phyloP scores from a whole-genome alignment of 495 filamentous ascomycete genomes.

The Recurvomyces mirabilis region DNA sequence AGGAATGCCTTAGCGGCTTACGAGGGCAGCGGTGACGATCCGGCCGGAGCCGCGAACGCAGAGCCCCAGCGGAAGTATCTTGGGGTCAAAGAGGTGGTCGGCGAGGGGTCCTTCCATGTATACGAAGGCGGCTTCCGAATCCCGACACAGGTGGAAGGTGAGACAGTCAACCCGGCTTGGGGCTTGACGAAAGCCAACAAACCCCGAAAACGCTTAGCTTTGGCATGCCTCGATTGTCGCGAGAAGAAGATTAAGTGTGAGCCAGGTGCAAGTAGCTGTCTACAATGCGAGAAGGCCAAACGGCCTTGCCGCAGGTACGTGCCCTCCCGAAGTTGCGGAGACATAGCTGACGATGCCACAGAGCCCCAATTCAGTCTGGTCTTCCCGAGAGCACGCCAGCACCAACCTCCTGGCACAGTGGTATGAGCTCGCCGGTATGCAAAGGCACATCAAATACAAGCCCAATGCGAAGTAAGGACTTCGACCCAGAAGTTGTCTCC shows the following conservation, averaged over 20 bases:
- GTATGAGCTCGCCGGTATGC: neutral
- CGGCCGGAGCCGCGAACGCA: neutral
- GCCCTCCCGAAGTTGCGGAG: neutral
- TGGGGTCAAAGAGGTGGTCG: constrained; percentile 44
- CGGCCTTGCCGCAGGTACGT: constrained; percentile 78
- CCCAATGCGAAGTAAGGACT: neutral
- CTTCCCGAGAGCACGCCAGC: constrained; percentile 22
- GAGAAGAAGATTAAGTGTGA: constrained; percentile 98
- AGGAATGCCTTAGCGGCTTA: neutral
- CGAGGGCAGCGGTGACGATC: neutral
- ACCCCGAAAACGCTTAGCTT: constrained; percentile 76
- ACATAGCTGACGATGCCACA: constrained; percentile 3
- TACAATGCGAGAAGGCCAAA: constrained; percentile 83
- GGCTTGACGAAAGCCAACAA: constrained; percentile 88
- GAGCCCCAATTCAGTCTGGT: constrained; percentile 12
- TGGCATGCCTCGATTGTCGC: constrained; percentile 80
- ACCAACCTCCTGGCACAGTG: neutral
- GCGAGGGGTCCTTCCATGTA: constrained; percentile 73
- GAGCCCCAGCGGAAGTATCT: constrained; percentile 19
- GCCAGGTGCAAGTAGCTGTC: constrained; percentile 70
- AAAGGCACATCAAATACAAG: constrained; percentile 12
- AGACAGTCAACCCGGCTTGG: constrained; percentile 83
- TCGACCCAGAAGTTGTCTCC: constrained; percentile 3
- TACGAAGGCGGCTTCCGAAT: constrained; percentile 80
- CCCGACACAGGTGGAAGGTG: constrained; percentile 73